phyloP scores from a whole-genome alignment of 2,329 filamentous ascomycete species.

The Colletotrichum sp. region DNA sequence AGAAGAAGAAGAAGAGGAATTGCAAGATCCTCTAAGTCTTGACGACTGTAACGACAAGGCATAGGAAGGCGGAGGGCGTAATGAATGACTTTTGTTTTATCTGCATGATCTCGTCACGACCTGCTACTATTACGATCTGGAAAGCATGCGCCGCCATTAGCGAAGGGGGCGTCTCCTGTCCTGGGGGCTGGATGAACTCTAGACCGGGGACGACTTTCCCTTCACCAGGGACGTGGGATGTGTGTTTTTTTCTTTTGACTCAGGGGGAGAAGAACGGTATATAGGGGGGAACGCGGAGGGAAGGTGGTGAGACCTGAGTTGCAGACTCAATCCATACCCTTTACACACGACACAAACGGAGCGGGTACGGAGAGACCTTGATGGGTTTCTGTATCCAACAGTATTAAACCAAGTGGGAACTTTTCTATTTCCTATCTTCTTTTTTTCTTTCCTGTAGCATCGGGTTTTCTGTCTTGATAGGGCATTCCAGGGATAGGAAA shows the following conservation, averaged over 20 bases:
- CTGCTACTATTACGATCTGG: constrained; percentile 24
- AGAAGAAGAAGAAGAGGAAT: constrained; percentile 84
- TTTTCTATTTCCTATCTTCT: constrained; percentile 23
- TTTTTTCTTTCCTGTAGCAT: constrained; percentile 29
- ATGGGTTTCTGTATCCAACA: constrained; percentile 11
- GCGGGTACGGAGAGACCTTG: constrained; percentile 11
- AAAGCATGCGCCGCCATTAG: constrained; percentile 22
- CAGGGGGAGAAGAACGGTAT: constrained; percentile 1
- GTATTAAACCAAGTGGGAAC: constrained; percentile 21
- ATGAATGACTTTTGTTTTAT: constrained; percentile 25
- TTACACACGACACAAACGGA: constrained; percentile 17
- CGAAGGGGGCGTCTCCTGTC: constrained; percentile 20
- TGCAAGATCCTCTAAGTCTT: constrained; percentile 75
- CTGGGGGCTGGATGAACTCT: constrained; percentile 20
- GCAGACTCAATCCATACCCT: constrained; percentile 18
- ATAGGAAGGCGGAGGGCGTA: constrained; percentile 20
- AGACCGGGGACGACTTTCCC: constrained; percentile 11
- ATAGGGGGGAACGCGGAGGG: background rate
- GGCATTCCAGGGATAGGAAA: constrained; percentile 35
- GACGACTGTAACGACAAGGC: constrained; percentile 9
- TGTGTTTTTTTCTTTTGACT: background rate
- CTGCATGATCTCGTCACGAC: constrained; percentile 38
- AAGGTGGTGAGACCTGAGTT: background rate
- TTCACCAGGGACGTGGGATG: constrained; percentile 2
- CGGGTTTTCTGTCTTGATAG: constrained; percentile 25